phyloP scores from a whole-genome alignment of 2,329 filamentous ascomycete genomes.

The Tolypocladium ophioglossoides region DNA sequence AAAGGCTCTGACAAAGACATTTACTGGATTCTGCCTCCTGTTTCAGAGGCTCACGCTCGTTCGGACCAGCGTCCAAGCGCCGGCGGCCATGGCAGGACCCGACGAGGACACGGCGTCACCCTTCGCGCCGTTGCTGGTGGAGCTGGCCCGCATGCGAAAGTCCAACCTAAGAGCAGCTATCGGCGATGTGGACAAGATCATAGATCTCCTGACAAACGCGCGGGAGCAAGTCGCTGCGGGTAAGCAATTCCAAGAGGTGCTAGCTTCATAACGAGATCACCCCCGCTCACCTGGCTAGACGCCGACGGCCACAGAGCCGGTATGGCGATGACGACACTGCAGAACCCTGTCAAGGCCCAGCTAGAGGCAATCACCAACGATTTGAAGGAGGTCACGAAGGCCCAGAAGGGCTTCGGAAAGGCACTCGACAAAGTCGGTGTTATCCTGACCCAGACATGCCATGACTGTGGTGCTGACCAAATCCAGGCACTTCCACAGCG shows the following conservation, averaged over 20 bases:
- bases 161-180: constrained; percentile 61
- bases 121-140: constrained; percentile 52
- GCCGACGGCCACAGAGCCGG: constrained; percentile 47
- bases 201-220: constrained; percentile 64
- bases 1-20: too few relatives aligned
- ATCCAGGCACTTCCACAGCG: constrained; percentile 32
- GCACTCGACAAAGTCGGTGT: constrained; percentile 63
- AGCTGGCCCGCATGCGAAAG: constrained; percentile 62
- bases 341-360: constrained; percentile 72
- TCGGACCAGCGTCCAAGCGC: neutral
- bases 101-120: constrained; percentile 28
- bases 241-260: constrained; percentile 22
- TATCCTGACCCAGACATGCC: neutral
- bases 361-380: constrained; percentile 74
- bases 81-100: constrained; percentile 20
- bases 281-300: constrained; percentile 10
- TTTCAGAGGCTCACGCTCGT: neutral
- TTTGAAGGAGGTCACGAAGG: constrained; percentile 72
- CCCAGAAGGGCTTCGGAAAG: constrained; percentile 75
- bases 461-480: constrained; percentile 7
- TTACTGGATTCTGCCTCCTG: neutral
- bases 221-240: constrained; percentile 63
- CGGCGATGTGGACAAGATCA: constrained; percentile 71
- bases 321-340: constrained; percentile 70
- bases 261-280: neutral